Evolutionary conservation across 139 green algal genomes (phyloP).

Genomic region (Klebsormidium nitens): DNA sequence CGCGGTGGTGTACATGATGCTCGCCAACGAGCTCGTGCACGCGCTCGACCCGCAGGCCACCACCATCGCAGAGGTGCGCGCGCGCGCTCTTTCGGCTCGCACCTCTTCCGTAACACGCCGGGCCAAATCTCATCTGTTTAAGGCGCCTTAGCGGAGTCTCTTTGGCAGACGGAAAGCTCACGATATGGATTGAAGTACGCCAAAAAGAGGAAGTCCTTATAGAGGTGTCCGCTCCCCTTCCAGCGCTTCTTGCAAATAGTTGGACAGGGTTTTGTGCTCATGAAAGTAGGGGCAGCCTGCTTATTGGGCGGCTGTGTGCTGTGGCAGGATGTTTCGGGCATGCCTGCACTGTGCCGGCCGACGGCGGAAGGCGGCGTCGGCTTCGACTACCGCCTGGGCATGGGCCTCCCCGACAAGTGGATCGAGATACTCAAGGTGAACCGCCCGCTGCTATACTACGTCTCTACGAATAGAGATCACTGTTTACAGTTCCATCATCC

Average conservation of each 20-base stretch:
- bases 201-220: too few species aligned
- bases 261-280: too few species aligned
- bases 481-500: not conserved
- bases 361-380: slow-evolving; percentile 83
- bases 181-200: too few species aligned
- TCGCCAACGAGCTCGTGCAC: slow-evolving; percentile 71
- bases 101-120: too few species aligned
- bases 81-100: too few species aligned
- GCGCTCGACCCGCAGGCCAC: slow-evolving; percentile 56
- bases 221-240: too few species aligned
- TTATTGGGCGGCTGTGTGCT: too few species aligned
- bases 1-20: slow-evolving; percentile 86
- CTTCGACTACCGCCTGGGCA: slow-evolving; percentile 90
- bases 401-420: slow-evolving; percentile 92
- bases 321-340: slow-evolving; percentile 92
- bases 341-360: slow-evolving; percentile 82
- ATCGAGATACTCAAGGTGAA: slow-evolving; percentile 61
- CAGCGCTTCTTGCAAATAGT: too few species aligned
- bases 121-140: too few species aligned
- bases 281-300: too few species aligned
- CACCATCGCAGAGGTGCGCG: slow-evolving; percentile 88
- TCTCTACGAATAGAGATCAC: not conserved
- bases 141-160: too few species aligned
- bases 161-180: too few species aligned
- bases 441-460: not conserved